Percentiles rank a stretch among this genome's conserved stretches.
Evolutionary conservation across 768 basidiomycete genomes (phyloP).

Genomic region (Udeniomyces megalosporus): DNA sequence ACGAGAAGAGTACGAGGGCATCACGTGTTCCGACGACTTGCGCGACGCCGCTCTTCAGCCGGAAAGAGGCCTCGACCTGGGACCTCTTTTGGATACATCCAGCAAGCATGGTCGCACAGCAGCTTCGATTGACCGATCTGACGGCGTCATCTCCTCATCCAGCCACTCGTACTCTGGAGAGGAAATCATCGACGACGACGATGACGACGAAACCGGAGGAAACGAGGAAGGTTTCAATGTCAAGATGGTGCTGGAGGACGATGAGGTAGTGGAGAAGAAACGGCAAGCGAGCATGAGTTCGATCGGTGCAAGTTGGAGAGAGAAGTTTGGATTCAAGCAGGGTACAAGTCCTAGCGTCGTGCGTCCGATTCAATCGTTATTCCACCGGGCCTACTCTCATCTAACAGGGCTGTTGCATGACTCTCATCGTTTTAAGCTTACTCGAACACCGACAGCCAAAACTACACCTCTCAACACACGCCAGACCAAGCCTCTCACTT

Average conservation of each 20-base stretch:
- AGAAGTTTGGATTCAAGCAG: slow-evolving; percentile 8
- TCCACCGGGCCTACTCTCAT: too few species aligned
- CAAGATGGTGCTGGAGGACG: not conserved
- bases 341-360: not conserved
- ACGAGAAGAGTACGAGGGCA: too few species aligned
- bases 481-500: too few species aligned
- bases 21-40: too few species aligned
- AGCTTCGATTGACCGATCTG: not conserved
- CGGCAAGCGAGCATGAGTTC: not conserved
- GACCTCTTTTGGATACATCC: too few species aligned
- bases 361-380: too few species aligned
- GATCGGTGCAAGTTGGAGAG: slow-evolving; percentile 10
- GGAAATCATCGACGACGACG: not conserved
- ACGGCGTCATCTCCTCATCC: not conserved
- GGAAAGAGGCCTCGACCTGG: too few species aligned
- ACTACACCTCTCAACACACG: too few species aligned
- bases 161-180: not conserved
- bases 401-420: too few species aligned
- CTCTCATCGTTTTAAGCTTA: too few species aligned
- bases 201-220: not conserved
- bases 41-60: too few species aligned
- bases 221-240: not conserved
- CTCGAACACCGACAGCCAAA: too few species aligned
- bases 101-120: not conserved
- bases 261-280: not conserved